Conservation (phyloP, 148 eudicot genomes). For the Fagopyrum homotropicum region DNA sequence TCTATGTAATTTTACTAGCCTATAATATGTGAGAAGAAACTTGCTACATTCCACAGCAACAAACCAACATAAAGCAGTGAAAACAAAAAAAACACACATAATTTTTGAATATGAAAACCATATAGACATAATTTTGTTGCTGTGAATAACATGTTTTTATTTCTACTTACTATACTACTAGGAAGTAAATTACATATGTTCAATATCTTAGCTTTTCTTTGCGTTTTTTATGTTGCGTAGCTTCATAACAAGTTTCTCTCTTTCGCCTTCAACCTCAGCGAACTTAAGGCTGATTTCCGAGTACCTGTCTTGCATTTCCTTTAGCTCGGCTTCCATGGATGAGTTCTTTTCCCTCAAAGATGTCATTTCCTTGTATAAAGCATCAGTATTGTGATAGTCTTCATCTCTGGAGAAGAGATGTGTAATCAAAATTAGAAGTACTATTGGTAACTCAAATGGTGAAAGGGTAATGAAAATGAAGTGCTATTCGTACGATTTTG, state of each 20-base stretch:
- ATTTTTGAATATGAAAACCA: neutral
- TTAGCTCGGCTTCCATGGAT: slow-evolving; percentile 75
- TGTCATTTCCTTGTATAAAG: slow-evolving; percentile 37
- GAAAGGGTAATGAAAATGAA: neutral
- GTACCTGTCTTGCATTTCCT: slow-evolving; percentile 84
- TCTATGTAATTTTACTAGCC: neutral
- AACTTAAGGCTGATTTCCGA: slow-evolving; percentile 93
- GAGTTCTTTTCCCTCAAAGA: slow-evolving; percentile 57
- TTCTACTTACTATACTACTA: neutral
- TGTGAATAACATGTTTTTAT: slow-evolving; percentile 4
- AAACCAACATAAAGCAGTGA: neutral
- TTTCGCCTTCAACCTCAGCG: slow-evolving; percentile 97
- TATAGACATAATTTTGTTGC: neutral
- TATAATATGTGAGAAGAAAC: neutral
- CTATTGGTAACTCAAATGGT: neutral
- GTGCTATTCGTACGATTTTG: neutral
- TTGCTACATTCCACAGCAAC: slow-evolving; percentile 4
- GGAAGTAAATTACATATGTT: neutral
- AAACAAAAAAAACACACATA: neutral
- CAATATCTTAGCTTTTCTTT: slow-evolving; percentile 30
- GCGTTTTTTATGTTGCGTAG: slow-evolving; percentile 65
- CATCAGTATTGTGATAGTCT: neutral
- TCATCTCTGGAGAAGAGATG: neutral
- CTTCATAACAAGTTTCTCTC: slow-evolving; percentile 84
- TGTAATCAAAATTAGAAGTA: neutral